phyloP scores from a whole-genome alignment of 1,139 yeast species.

The Pichia sp. region DNA sequence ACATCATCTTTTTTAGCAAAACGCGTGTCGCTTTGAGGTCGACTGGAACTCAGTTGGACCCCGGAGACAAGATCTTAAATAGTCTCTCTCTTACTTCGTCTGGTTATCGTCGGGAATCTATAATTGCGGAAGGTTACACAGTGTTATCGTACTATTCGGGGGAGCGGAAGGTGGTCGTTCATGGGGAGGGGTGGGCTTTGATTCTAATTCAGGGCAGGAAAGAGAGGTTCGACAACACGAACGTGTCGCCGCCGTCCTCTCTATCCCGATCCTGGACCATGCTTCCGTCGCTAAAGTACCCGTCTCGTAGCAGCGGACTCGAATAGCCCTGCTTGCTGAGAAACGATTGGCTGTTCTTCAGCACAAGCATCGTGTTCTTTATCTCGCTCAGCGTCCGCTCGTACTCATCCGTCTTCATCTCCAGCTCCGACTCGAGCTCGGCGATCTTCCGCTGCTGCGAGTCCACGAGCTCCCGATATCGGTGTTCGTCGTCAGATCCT shows the following conservation, averaged over 20 bases:
- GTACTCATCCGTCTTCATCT: conserved; percentile 12
- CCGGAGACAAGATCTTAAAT: no score
- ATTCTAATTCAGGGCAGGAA: conserved; percentile 12
- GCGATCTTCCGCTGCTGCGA: conserved; percentile 11
- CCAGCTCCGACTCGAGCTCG: conserved; percentile 15
- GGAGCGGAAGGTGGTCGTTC: background rate
- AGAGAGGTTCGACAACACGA: conserved; percentile 11
- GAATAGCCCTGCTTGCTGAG: conserved; percentile 29
- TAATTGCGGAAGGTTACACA: background rate
- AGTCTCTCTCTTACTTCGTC: no score
- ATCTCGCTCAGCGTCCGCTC: conserved; percentile 13
- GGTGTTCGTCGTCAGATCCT: background rate
- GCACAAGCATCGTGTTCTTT: conserved; percentile 14
- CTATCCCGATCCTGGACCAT: background rate
- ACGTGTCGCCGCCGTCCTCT: conserved; percentile 43
- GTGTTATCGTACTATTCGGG: background rate
- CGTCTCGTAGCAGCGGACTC: background rate
- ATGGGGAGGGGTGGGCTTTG: background rate
- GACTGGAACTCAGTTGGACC: no score
- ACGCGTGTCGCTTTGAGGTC: no score
- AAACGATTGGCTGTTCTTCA: conserved; percentile 31
- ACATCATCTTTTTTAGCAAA: no score
- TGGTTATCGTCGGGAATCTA: no score
- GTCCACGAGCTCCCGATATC: background rate
- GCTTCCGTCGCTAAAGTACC: background rate